These are phyloP conservation scores for Spongispora temasekensis DNA, from an alignment of 1,284 basidiomycete species.

Conservation along the genomic window DNA sequence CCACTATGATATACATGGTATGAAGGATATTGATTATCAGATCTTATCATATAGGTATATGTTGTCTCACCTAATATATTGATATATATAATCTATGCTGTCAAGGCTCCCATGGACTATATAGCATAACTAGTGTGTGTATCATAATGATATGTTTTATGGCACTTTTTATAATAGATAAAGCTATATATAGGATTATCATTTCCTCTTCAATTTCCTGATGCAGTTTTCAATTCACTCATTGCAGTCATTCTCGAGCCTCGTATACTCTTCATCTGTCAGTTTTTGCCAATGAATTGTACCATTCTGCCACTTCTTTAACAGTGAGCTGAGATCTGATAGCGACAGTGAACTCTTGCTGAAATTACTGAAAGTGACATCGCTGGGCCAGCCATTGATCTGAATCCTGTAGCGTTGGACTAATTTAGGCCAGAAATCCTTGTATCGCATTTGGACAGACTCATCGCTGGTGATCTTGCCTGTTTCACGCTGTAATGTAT, in stretches of 20 bases:
- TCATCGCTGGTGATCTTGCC: neutral
- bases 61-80: too few relatives aligned
- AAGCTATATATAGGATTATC: too few relatives aligned
- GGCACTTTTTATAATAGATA: too few relatives aligned
- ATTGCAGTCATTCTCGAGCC: neutral
- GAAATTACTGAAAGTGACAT: too few relatives aligned
- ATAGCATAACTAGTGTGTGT: too few relatives aligned
- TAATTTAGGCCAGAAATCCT: constrained; percentile 1
- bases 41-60: too few relatives aligned
- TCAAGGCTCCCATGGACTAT: too few relatives aligned
- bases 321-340: neutral
- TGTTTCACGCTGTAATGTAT: neutral
- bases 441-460: constrained; percentile 6
- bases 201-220: too few relatives aligned
- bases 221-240: constrained; percentile 3
- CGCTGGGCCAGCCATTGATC: constrained; percentile 10
- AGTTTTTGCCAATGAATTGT: constrained; percentile 4
- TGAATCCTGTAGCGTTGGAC: constrained; percentile 2
- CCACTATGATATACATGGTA: too few relatives aligned
- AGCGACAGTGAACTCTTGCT: constrained; percentile 7
- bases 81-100: too few relatives aligned
- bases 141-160: too few relatives aligned
- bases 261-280: constrained; percentile 5
- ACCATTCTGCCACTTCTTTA: constrained; percentile 3
- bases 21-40: too few relatives aligned